These are phyloP conservation scores for Xylariaceae sp. DNA, from an alignment of 2,329 filamentous ascomycete species.

Conservation along the genomic window DNA sequence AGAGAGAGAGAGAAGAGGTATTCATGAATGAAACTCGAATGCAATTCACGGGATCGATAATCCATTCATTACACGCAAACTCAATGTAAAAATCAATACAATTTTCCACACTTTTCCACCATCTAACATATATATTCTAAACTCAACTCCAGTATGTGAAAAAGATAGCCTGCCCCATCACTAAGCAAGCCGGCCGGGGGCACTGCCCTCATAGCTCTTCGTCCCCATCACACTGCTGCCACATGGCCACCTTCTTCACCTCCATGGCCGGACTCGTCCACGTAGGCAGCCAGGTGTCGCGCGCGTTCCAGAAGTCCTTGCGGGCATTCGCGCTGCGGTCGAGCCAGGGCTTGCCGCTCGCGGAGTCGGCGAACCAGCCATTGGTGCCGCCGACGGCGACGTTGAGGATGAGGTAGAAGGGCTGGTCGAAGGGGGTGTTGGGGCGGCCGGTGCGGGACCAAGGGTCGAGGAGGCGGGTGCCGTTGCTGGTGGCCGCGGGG, in stretches of 20 bases:
- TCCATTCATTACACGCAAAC: too few relatives aligned
- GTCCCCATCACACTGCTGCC: conserved; percentile 61
- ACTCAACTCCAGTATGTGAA: too few relatives aligned
- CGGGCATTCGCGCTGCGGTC: conserved; percentile 60
- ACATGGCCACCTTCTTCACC: conserved; percentile 64
- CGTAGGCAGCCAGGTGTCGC: conserved; percentile 61
- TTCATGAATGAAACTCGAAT: too few relatives aligned
- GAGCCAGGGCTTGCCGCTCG: conserved; percentile 71
- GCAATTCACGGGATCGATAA: too few relatives aligned
- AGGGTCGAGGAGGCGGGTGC: conserved; percentile 55
- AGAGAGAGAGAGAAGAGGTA: too few relatives aligned
- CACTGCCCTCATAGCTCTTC: conserved; percentile 45
- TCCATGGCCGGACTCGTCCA: conserved; percentile 66
- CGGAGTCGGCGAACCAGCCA: conserved; percentile 75
- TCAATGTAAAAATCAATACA: too few relatives aligned
- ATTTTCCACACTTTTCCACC: too few relatives aligned
- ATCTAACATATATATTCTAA: too few relatives aligned
- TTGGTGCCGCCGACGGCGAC: conserved; percentile 72
- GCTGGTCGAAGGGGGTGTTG: conserved; percentile 68
- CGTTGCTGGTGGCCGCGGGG: conserved; percentile 57
- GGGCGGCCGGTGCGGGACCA: conserved; percentile 57
- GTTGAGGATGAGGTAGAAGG: conserved; percentile 72
- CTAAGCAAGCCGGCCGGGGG: too few relatives aligned
- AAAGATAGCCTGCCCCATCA: too few relatives aligned
- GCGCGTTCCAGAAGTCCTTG: conserved; percentile 70